phyloP scores from a whole-genome alignment of 805 yeast genomes.

The Metschnikowia similis region DNA sequence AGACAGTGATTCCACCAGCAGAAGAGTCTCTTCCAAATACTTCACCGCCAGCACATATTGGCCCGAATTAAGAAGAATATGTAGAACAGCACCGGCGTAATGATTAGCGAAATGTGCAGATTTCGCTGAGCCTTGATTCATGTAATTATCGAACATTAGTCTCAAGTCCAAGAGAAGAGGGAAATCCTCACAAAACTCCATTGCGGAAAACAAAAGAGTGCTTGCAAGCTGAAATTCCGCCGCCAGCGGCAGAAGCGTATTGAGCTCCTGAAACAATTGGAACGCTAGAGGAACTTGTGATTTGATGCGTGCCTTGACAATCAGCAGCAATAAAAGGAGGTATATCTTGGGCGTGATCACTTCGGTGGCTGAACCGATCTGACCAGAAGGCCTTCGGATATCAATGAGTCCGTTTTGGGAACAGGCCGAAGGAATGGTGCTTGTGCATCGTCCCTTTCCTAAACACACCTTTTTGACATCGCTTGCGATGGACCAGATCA shows the following conservation, averaged over 20 bases:
- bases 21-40: neutral
- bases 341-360: neutral
- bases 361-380: no score
- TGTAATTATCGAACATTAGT: constrained; percentile 18
- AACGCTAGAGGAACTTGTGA: constrained; percentile 6
- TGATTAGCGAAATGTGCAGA: neutral
- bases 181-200: constrained; percentile 18
- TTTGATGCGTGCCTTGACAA: constrained; percentile 1
- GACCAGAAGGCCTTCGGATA: no score
- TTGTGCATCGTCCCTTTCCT: neutral
- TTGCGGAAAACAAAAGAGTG: constrained; percentile 6
- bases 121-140: neutral
- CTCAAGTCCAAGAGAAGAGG: constrained; percentile 19
- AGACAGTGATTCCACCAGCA: neutral
- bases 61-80: constrained; percentile 20
- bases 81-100: constrained; percentile 23
- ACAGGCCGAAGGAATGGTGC: neutral
- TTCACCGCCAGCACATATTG: constrained; percentile 23
- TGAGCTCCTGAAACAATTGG: constrained; percentile 9
- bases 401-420: neutral
- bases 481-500: constrained; percentile 10
- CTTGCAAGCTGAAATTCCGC: constrained; percentile 7
- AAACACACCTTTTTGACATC: constrained; percentile 1
- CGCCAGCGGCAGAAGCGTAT: neutral
- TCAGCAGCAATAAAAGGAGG: constrained; percentile 13